A percentile compares a stretch with the other conserved stretches of the same genome.
Conservation (phyloP, 1,284 basidiomycete species). For the Tylopilus orsonianus region DNA sequence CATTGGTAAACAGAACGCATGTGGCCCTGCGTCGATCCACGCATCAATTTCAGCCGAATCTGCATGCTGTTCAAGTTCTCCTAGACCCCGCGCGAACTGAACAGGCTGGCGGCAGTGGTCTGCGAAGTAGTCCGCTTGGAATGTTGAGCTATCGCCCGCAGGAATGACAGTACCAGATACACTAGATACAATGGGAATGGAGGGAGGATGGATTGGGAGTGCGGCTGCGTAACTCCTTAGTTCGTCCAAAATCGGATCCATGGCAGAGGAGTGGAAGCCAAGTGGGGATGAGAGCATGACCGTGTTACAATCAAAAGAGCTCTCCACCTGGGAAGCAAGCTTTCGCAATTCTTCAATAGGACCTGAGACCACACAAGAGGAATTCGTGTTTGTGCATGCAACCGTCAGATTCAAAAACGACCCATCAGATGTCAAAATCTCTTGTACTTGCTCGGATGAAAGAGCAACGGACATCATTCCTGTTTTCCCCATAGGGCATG, state of each 20-base stretch:
- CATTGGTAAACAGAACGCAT: slow-evolving; percentile 56
- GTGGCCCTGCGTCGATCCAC: slow-evolving; percentile 69
- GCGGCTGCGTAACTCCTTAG: slow-evolving; percentile 41
- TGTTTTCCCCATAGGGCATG: slow-evolving; percentile 44
- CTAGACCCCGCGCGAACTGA: slow-evolving; percentile 51
- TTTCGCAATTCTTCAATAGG: slow-evolving; percentile 41
- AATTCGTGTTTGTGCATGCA: slow-evolving; percentile 61
- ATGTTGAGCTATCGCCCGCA: slow-evolving; percentile 50
- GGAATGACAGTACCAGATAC: slow-evolving; percentile 51
- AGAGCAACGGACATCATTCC: slow-evolving; percentile 59
- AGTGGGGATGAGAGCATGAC: slow-evolving; percentile 53
- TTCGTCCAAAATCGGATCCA: slow-evolving; percentile 53
- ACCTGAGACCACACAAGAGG: slow-evolving; percentile 59
- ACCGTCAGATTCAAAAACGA: slow-evolving; percentile 44
- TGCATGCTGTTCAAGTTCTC: slow-evolving; percentile 35
- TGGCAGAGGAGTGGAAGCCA: slow-evolving; percentile 63
- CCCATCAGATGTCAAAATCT: slow-evolving; percentile 36
- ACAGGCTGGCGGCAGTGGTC: slow-evolving; percentile 62
- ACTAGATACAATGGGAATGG: slow-evolving; percentile 58
- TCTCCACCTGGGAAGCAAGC: slow-evolving; percentile 44
- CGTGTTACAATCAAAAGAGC: slow-evolving; percentile 37
- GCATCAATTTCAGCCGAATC: slow-evolving; percentile 38
- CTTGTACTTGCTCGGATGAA: slow-evolving; percentile 34
- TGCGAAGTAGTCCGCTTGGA: slow-evolving; percentile 53
- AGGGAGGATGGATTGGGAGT: slow-evolving; percentile 44